These are phyloP conservation scores for Aspergillus neoniger DNA, from an alignment of 2,329 filamentous ascomycete species.

Conservation along the genomic window DNA sequence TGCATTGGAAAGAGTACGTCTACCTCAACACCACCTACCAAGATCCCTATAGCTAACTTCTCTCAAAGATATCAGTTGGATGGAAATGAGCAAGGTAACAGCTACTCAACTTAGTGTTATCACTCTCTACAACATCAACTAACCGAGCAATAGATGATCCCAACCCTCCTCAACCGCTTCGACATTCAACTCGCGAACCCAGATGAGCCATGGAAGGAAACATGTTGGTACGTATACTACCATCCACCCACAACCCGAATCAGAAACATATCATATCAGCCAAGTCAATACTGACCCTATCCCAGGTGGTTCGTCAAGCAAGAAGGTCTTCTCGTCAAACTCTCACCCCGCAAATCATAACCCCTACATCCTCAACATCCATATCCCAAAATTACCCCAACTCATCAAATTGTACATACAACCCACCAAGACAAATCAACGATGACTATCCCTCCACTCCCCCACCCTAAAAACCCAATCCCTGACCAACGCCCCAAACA, in stretches of 20 bases:
- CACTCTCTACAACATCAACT: not conserved
- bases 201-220: not conserved
- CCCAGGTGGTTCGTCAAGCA: not conserved
- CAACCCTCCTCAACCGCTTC: not conserved
- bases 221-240: not conserved
- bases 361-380: no score
- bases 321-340: not conserved
- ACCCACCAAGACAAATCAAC: not conserved
- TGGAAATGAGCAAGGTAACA: not conserved
- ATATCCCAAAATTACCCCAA: no score
- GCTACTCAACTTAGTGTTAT: no score
- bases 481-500: constrained; percentile 32
- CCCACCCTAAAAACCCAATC: constrained; percentile 29
- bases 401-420: not conserved
- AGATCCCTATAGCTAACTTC: no score
- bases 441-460: constrained; percentile 23
- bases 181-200: not conserved
- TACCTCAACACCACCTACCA: no score
- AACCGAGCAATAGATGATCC: not conserved
- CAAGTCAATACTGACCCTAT: not conserved
- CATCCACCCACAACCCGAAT: not conserved
- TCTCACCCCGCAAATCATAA: not conserved
- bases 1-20: not conserved
- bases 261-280: not conserved
- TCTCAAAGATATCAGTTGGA: not conserved